A percentile compares a stretch with the other conserved stretches of the same genome.
Evolutionary conservation across 805 yeast species (phyloP).

Genomic region (Vanderwaltozyma polyspora): DNA sequence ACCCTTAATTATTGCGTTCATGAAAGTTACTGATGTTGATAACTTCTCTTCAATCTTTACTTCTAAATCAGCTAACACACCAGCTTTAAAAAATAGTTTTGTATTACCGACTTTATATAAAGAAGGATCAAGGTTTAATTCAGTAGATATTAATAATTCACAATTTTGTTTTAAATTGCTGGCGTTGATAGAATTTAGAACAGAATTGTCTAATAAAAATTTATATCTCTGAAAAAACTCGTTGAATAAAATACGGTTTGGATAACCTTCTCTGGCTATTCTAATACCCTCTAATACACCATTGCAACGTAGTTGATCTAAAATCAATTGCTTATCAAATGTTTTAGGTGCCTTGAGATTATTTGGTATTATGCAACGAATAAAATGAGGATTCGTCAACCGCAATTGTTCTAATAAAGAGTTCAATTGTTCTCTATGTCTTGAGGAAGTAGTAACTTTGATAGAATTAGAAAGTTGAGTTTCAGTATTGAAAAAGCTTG

Average conservation of each 20-base stretch:
- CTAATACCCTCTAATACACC: slow-evolving; percentile 98
- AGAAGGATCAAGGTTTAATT: slow-evolving; percentile 54
- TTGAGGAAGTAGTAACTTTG: slow-evolving; percentile 66
- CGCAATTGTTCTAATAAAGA: slow-evolving; percentile 61
- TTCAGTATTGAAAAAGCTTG: slow-evolving; percentile 39
- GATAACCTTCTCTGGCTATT: slow-evolving; percentile 94
- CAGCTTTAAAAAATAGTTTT: slow-evolving; percentile 91
- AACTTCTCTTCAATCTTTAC: slow-evolving; percentile 59
- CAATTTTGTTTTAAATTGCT: slow-evolving; percentile 53
- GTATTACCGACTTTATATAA: slow-evolving; percentile 86
- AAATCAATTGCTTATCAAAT: slow-evolving; percentile 65
- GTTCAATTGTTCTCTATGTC: slow-evolving; percentile 76
- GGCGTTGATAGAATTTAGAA: slow-evolving; percentile 7
- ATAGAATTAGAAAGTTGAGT: slow-evolving; percentile 30
- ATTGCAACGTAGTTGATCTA: slow-evolving; percentile 86
- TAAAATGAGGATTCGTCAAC: slow-evolving; percentile 89
- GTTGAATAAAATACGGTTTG: slow-evolving; percentile 76
- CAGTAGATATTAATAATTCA: slow-evolving; percentile 50
- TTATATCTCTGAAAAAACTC: slow-evolving; percentile 70
- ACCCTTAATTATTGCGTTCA: slow-evolving; percentile 63
- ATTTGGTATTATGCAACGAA: slow-evolving; percentile 91
- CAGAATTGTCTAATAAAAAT: slow-evolving; percentile 44
- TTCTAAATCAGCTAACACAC: slow-evolving; percentile 85
- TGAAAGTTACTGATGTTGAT: slow-evolving; percentile 39
- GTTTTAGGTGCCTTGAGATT: slow-evolving; percentile 54